These are phyloP conservation scores for Geranium incanum DNA, from an alignment of 441 rosid genomes.

Conservation along the genomic window DNA sequence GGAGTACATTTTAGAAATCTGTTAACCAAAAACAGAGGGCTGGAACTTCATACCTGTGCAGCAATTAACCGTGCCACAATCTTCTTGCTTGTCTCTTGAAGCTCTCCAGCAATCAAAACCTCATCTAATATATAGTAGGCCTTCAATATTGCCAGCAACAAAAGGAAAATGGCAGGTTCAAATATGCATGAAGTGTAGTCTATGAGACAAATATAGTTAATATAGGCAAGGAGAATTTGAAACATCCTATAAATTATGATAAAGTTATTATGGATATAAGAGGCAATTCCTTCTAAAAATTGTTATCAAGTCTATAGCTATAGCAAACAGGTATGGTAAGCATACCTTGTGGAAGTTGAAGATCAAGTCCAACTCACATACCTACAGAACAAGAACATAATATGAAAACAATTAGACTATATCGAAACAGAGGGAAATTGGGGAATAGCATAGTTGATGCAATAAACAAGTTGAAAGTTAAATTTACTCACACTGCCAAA, in stretches of 20 bases:
- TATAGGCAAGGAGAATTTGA: neutral
- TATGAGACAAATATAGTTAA: neutral
- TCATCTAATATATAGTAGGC: slow-evolving; percentile 78
- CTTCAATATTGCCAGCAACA: slow-evolving; percentile 26
- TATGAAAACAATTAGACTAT: neutral
- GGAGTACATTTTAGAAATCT: neutral
- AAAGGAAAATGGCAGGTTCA: slow-evolving; percentile 12
- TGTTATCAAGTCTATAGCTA: neutral
- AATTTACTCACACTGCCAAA: slow-evolving; percentile 88
- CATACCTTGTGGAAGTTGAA: slow-evolving; percentile 71
- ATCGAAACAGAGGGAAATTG: neutral
- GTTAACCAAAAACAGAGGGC: neutral
- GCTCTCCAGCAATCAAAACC: slow-evolving; percentile 87
- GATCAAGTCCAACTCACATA: slow-evolving; percentile 74
- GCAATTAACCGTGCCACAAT: slow-evolving; percentile 74
- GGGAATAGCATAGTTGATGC: neutral
- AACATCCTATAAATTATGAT: slow-evolving; percentile 7
- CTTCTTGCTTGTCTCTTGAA: slow-evolving; percentile 98
- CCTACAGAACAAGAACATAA: slow-evolving; percentile 35
- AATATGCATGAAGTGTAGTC: neutral
- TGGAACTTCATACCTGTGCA: slow-evolving; percentile 54
- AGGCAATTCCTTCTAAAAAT: neutral
- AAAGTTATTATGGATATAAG: neutral
- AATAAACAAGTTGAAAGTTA: neutral
- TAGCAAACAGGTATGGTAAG: neutral